phyloP scores from a whole-genome alignment of 2,329 filamentous ascomycete genomes.

The Endocalyx cinctus region DNA sequence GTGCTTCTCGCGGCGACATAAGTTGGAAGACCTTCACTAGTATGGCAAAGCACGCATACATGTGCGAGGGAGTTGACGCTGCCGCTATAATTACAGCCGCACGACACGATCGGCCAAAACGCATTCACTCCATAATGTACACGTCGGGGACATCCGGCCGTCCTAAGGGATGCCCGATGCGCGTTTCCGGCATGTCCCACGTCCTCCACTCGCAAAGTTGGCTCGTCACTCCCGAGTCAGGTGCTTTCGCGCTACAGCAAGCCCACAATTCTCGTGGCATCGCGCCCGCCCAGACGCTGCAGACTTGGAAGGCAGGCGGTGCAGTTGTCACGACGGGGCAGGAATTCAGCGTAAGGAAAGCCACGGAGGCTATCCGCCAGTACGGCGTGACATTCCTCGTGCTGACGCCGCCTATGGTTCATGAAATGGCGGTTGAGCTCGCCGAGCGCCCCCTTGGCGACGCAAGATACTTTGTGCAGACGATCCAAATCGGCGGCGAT shows the following conservation, averaged over 20 bases:
- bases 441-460: neutral
- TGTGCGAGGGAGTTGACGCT: neutral
- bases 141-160: constrained; percentile 9
- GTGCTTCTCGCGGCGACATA: neutral
- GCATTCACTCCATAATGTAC: constrained; percentile 8
- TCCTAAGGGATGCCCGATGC: constrained; percentile 8
- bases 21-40: constrained; percentile 3
- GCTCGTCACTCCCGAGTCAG: constrained; percentile 3
- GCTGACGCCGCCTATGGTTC: constrained; percentile 9
- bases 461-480: constrained; percentile 1
- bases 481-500: constrained; percentile 9
- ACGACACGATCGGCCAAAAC: constrained; percentile 1
- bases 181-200: constrained; percentile 5
- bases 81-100: constrained; percentile 1
- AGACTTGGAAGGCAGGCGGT: constrained; percentile 9
- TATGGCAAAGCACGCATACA: neutral
- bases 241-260: constrained; percentile 4
- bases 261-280: constrained; percentile 9
- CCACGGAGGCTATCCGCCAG: constrained; percentile 5
- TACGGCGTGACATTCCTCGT: constrained; percentile 7
- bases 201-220: constrained; percentile 8
- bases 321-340: constrained; percentile 6
- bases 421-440: constrained; percentile 4
- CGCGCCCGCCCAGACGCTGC: constrained; percentile 6
- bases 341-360: constrained; percentile 2